A percentile compares a stretch with the other conserved stretches of the same genome.
Evolutionary conservation across 768 basidiomycete genomes (phyloP).

Genomic region (Jaapia argillacea): DNA sequence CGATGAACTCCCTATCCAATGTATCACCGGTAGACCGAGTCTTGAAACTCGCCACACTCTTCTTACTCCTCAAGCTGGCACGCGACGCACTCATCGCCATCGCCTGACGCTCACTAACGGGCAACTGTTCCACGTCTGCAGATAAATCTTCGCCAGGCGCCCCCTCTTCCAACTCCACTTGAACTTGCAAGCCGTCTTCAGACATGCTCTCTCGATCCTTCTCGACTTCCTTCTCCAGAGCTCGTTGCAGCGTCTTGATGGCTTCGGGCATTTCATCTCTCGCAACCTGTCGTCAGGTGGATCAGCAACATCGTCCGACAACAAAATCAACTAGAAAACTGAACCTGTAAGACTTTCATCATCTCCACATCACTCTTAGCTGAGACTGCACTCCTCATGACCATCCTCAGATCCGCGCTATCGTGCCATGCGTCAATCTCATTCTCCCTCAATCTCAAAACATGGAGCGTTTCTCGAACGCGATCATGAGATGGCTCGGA

Average conservation of each 20-base stretch:
- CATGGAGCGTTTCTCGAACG: conserved; percentile 14
- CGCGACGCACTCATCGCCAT: background rate
- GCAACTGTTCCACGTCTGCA: background rate
- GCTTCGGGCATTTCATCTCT: conserved; percentile 72
- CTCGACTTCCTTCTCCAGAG: conserved; percentile 39
- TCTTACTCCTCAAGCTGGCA: conserved; percentile 8
- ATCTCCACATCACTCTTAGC: conserved; percentile 54
- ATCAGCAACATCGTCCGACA: too few species aligned
- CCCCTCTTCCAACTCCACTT: background rate
- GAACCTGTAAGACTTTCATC: conserved; percentile 50
- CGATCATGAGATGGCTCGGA: conserved; percentile 2
- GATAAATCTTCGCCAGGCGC: background rate
- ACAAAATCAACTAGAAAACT: too few species aligned
- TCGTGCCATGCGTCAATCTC: conserved; percentile 41
- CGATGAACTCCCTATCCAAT: conserved; percentile 61
- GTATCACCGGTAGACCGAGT: conserved; percentile 27
- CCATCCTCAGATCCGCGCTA: conserved; percentile 40
- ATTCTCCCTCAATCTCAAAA: conserved; percentile 28
- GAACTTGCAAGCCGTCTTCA: conserved; percentile 33
- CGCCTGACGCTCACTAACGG: background rate
- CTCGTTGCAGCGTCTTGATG: conserved; percentile 69
- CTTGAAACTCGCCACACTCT: conserved; percentile 2
- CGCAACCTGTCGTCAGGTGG: too few species aligned
- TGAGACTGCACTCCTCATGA: conserved; percentile 49
- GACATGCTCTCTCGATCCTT: conserved; percentile 12